These are phyloP conservation scores for Calocybe gangraenosa DNA, from an alignment of 768 basidiomycete genomes.

Conservation along the genomic window DNA sequence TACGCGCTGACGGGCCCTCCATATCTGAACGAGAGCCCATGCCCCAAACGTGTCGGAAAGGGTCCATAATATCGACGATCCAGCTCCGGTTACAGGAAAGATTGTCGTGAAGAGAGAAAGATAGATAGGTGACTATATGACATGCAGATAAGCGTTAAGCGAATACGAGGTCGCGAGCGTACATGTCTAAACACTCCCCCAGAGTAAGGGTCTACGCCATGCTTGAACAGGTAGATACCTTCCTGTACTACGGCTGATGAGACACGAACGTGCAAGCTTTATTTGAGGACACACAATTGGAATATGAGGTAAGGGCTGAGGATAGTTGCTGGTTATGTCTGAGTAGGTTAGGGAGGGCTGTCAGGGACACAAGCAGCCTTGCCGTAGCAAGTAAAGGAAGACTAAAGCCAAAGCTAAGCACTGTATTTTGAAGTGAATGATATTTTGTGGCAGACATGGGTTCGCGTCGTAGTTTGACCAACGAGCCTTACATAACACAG, in stretches of 20 bases:
- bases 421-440: neutral
- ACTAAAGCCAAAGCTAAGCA: conserved; percentile 15
- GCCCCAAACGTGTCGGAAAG: conserved; percentile 64
- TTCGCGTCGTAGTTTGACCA: neutral
- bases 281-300: conserved; percentile 57
- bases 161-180: conserved; percentile 22
- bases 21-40: conserved; percentile 63
- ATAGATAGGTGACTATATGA: conserved; percentile 69
- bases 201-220: conserved; percentile 83
- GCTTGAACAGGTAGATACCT: conserved; percentile 75
- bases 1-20: conserved; percentile 57
- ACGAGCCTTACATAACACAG: neutral
- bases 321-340: conserved; percentile 73
- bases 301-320: conserved; percentile 77
- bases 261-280: conserved; percentile 3
- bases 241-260: conserved; percentile 64
- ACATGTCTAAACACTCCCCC: conserved; percentile 88
- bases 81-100: conserved; percentile 46
- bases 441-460: conserved; percentile 13
- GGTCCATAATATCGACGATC: conserved; percentile 65
- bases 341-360: conserved; percentile 46
- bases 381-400: conserved; percentile 41
- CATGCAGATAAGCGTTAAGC: neutral
- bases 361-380: conserved; percentile 50
- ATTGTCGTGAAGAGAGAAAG: conserved; percentile 73